Evolutionary conservation across 768 basidiomycete species (phyloP), one percentile per base, ranked within the genome.

Genomic region (Russula sp.): DNA sequence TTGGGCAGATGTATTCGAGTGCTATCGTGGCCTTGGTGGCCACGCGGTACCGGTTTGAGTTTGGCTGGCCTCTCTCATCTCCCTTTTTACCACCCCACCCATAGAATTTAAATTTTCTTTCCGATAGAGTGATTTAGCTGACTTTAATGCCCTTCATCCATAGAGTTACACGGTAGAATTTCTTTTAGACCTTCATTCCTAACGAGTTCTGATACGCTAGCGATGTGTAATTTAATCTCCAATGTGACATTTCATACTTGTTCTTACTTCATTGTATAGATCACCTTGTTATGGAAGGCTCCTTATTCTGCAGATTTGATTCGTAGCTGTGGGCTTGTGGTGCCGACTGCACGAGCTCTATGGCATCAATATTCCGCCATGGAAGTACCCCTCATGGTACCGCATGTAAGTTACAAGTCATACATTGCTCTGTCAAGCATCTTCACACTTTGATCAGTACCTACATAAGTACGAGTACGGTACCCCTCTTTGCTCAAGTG

Each of bases 1-100:
- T 18, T 69, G 68, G 68, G 34, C n/a, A 14, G 68, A 64, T 18
- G 63, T 69, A 20, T 46, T 64, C 42, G 68, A 62, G 38, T 49
- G 49, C 10, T 69, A 69, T 50, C 59, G 48, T 18, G 57, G 50
- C 10, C 56, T 69, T 26, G 57, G 52, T 40, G 62, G 61, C 4
- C 58, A 54, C 22, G n/a, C 32, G 22, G 49, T 61, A 13, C 50
- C 48, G 7, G n/a, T 52, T 28, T 52, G 54, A 36, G 28, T 11
- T 22, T 50, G 2, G 14, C 18, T 7, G 8, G 32, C 32, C 38
- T 2, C 14, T 49, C 14, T 24, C 32, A 24, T 24, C n/a, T n/a
- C 14, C 18, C 22, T 44, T 34, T 57, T 32, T n/a, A 14, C 20
- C 26, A 30, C 28, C 11, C 20, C 44, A 57, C 28, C 26, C 11